These are phyloP conservation scores for Diaporthe vaccinii DNA, from an alignment of 2,329 filamentous ascomycete species.

Conservation along the genomic window DNA sequence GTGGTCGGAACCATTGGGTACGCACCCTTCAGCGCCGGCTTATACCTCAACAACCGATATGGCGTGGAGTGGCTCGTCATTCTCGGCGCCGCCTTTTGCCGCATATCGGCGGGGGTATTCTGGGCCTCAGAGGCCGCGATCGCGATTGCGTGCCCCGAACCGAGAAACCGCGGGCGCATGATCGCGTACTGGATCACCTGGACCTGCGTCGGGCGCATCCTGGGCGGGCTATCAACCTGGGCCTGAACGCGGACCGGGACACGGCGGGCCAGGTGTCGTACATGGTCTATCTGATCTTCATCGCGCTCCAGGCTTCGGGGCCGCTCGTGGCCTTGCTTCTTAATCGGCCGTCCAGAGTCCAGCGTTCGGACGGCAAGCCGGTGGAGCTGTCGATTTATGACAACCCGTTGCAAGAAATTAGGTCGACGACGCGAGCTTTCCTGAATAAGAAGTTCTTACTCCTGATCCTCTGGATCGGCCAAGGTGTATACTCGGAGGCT, in stretches of 20 bases:
- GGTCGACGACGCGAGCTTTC: background rate
- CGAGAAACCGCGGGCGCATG: constrained; percentile 73
- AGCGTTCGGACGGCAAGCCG: constrained; percentile 2
- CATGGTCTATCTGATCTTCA: constrained; percentile 46
- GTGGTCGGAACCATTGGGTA: constrained; percentile 65
- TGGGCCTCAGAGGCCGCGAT: constrained; percentile 83
- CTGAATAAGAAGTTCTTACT: constrained; percentile 1
- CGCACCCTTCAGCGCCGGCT: constrained; percentile 76
- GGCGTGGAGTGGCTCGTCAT: constrained; percentile 77
- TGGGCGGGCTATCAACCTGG: constrained; percentile 41
- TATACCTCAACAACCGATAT: constrained; percentile 80
- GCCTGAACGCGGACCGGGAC: constrained; percentile 35
- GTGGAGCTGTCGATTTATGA: constrained; percentile 2
- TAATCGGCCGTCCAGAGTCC: background rate
- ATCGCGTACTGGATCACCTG: constrained; percentile 76
- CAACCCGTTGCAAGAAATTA: constrained; percentile 13
- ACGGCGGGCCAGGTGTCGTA: constrained; percentile 29
- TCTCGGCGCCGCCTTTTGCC: constrained; percentile 76
- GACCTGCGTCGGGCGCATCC: constrained; percentile 36
- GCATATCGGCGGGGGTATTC: constrained; percentile 78
- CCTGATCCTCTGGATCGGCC: constrained; percentile 9
- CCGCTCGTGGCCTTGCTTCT: constrained; percentile 18
- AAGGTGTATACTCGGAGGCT: constrained; percentile 9
- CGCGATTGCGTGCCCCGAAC: constrained; percentile 78
- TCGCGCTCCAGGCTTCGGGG: constrained; percentile 44